Evolutionary conservation across 257 asterid genomes (phyloP).

Genomic region (Nicotiana benthamiana): DNA sequence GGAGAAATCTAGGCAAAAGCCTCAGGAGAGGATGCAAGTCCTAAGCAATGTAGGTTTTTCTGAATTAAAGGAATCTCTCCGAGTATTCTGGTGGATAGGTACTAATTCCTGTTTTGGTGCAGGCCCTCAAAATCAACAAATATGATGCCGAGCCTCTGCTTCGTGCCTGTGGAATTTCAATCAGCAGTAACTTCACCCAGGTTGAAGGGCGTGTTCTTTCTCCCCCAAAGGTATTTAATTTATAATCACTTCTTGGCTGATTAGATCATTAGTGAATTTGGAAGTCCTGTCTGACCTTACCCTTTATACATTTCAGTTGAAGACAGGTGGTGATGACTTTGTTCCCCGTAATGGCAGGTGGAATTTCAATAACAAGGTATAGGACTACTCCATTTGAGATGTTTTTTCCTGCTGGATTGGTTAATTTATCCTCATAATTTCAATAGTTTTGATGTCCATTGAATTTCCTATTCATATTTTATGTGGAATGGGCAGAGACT

Average conservation of each 20-base stretch:
- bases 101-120: conserved; percentile 11
- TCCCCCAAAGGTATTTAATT: conserved; percentile 52
- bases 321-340: conserved; percentile 74
- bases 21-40: conserved; percentile 75
- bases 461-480: background rate
- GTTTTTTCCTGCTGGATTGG: background rate
- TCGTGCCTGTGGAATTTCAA: conserved; percentile 70
- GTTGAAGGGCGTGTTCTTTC: conserved; percentile 82
- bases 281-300: background rate
- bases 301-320: conserved; percentile 41
- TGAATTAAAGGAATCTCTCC: background rate
- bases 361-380: conserved; percentile 82
- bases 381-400: background rate
- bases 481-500: conserved; percentile 39
- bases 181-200: conserved; percentile 55
- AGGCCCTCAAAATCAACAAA: conserved; percentile 75
- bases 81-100: background rate
- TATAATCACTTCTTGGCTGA: background rate
- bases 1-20: conserved; percentile 88
- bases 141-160: conserved; percentile 80
- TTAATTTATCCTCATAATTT: background rate
- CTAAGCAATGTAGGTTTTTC: conserved; percentile 41
- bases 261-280: background rate
- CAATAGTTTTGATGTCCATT: background rate
- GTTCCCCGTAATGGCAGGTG: conserved; percentile 77